These are phyloP conservation scores for Clonostachys rosea DNA, from an alignment of 2,329 filamentous ascomycete genomes.

Conservation along the genomic window DNA sequence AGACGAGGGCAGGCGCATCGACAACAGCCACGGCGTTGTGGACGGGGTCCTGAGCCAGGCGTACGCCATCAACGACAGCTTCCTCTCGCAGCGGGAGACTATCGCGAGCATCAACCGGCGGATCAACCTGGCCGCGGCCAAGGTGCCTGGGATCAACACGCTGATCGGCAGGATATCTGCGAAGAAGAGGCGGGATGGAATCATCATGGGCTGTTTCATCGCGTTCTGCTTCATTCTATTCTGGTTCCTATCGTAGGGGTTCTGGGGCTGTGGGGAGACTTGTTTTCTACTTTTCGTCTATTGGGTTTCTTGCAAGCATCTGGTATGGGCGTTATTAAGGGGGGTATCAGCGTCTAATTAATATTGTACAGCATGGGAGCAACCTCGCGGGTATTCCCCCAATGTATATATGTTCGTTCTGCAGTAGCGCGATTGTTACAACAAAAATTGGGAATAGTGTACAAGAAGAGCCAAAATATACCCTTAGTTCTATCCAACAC, in stretches of 20 bases:
- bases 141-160: constrained; percentile 89
- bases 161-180: constrained; percentile 89
- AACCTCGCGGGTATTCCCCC: neutral
- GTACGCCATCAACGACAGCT: constrained; percentile 93
- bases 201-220: constrained; percentile 89
- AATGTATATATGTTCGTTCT: neutral
- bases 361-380: constrained; percentile 21
- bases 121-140: constrained; percentile 83
- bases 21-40: constrained; percentile 83
- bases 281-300: neutral
- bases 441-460: too few relatives aligned
- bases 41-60: constrained; percentile 92
- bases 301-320: neutral
- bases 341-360: constrained; percentile 27
- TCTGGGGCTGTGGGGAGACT: neutral
- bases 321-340: constrained; percentile 19
- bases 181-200: constrained; percentile 90
- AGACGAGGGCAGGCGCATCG: constrained; percentile 77
- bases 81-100: constrained; percentile 81
- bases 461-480: too few relatives aligned
- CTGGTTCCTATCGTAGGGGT: constrained; percentile 58
- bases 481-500: neutral
- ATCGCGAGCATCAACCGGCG: constrained; percentile 83
- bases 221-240: constrained; percentile 87
- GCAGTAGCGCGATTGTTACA: neutral